A percentile compares a stretch with the other conserved stretches of the same genome.
phyloP scores from a whole-genome alignment of 257 asterid species.

The Salvia hispanica region DNA sequence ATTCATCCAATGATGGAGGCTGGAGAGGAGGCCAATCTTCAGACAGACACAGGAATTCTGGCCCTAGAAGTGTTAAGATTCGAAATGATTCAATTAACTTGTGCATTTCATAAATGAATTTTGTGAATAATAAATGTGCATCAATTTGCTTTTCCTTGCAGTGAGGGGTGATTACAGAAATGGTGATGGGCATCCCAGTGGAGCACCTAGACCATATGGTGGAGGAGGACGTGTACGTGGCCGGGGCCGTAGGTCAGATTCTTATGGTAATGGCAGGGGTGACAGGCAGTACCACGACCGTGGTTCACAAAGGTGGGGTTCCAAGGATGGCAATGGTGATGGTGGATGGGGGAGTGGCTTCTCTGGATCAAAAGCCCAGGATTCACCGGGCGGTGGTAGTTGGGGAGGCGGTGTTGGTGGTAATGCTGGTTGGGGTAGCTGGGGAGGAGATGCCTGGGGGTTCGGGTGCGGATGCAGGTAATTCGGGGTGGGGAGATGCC shows the following conservation, averaged over 20 bases:
- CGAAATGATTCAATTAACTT: slow-evolving; percentile 26
- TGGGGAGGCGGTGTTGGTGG: slow-evolving; percentile 51
- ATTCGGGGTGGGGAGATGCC: slow-evolving; percentile 58
- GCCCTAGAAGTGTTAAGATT: slow-evolving; percentile 62
- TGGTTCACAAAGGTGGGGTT: slow-evolving; percentile 63
- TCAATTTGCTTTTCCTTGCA: slow-evolving; percentile 35
- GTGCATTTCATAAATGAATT: neutral
- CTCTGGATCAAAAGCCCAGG: slow-evolving; percentile 60
- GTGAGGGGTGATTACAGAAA: slow-evolving; percentile 77
- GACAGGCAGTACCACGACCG: slow-evolving; percentile 52
- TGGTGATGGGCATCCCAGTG: slow-evolving; percentile 60
- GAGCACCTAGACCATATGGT: slow-evolving; percentile 60
- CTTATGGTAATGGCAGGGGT: slow-evolving; percentile 43
- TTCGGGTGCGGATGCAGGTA: slow-evolving; percentile 34
- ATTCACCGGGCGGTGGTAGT: slow-evolving; percentile 57
- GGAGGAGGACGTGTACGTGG: slow-evolving; percentile 54
- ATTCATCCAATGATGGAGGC: slow-evolving; percentile 69
- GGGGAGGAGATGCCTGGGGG: slow-evolving; percentile 43
- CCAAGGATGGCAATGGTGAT: slow-evolving; percentile 52
- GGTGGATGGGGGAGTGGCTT: slow-evolving; percentile 51
- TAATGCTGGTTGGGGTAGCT: slow-evolving; percentile 34
- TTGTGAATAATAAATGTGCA: neutral
- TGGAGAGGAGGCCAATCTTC: slow-evolving; percentile 64
- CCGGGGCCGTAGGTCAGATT: slow-evolving; percentile 44
- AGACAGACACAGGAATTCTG: slow-evolving; percentile 64